Evolutionary conservation across 116 monocot species (phyloP), one percentile per base, ranked within the genome.

Genomic region (Iris pallida): DNA sequence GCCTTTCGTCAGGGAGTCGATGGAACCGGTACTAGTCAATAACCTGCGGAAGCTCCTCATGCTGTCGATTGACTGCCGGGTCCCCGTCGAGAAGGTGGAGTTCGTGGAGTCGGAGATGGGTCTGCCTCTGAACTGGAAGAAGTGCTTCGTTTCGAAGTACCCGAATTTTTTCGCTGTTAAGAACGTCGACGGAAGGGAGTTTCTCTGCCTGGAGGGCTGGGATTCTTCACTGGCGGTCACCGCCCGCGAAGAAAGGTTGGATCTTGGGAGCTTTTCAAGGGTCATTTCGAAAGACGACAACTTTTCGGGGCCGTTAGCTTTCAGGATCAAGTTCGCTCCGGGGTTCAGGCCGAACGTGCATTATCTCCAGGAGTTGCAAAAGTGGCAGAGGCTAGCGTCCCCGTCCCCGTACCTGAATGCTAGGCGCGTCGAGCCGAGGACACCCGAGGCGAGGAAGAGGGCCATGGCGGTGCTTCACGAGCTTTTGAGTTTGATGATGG

Each of bases 391-490:
- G n/a, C n/a, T n/a, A n/a, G n/a, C n/a, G n/a, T n/a, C n/a, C n/a
- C n/a, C n/a, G n/a, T n/a, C n/a, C n/a, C n/a, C n/a, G n/a, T n/a
- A n/a, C n/a, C n/a, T n/a, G n/a, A n/a, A n/a, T 51, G 86, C 87
- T 4, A 86, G 90, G 51, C 78, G 68, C 45, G 63, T 97, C 19
- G 74, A 86, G 18, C 82, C 85, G 0, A 78, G 62, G 2, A 89
- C 92, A 0, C 97, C 97, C 2, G 82, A 87, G 70, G 92, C 89
- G 4, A 64, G 97, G 73, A 97, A 97, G 53, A 73, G 92, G 52
- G 83, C 85, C 1, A 83, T 97, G 0, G 87, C 85, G 2, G 90
- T 92, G 68, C 81, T 97, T n/a, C 97, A 97, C 47, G 97, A 97
- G 73, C 19, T 97, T 0, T 55, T 97, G 67, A 92, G 92, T 73